Conservation (phyloP, 179 eudicot genomes). For the Drosera spatulata region DNA sequence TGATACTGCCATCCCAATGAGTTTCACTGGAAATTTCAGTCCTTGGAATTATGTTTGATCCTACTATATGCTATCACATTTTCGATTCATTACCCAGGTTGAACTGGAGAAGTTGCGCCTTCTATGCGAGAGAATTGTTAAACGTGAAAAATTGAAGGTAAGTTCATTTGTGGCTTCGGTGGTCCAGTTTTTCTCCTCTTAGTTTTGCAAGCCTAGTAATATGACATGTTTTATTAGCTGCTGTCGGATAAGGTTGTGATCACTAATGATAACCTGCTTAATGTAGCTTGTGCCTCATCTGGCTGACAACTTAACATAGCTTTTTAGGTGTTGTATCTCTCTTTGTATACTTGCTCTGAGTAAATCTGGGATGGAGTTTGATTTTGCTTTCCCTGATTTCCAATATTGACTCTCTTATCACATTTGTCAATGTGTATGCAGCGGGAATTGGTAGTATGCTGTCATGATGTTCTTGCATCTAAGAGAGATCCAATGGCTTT, state of each 20-base stretch:
- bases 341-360: too few relatives aligned
- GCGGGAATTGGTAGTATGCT: constrained; percentile 86
- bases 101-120: constrained; percentile 94
- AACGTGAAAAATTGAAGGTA: constrained; percentile 93
- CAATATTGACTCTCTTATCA: neutral
- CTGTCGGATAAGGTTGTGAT: too few relatives aligned
- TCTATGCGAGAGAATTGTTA: constrained; percentile 84
- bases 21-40: too few relatives aligned
- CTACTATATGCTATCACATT: too few relatives aligned
- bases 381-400: neutral
- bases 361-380: neutral
- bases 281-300: too few relatives aligned
- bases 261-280: too few relatives aligned
- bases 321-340: too few relatives aligned
- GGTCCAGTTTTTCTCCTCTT: neutral
- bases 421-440: constrained; percentile 26
- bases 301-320: too few relatives aligned
- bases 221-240: too few relatives aligned
- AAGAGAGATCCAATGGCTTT: constrained; percentile 47
- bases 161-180: neutral
- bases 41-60: neutral
- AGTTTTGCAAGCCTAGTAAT: too few relatives aligned
- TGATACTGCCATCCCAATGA: too few relatives aligned
- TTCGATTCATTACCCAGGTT: constrained; percentile 35
- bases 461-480: constrained; percentile 63